A percentile compares a stretch with the other conserved stretches of the same genome.
Evolutionary conservation across 306 rosid species (phyloP).

Genomic region (Begonia loranthoides): DNA sequence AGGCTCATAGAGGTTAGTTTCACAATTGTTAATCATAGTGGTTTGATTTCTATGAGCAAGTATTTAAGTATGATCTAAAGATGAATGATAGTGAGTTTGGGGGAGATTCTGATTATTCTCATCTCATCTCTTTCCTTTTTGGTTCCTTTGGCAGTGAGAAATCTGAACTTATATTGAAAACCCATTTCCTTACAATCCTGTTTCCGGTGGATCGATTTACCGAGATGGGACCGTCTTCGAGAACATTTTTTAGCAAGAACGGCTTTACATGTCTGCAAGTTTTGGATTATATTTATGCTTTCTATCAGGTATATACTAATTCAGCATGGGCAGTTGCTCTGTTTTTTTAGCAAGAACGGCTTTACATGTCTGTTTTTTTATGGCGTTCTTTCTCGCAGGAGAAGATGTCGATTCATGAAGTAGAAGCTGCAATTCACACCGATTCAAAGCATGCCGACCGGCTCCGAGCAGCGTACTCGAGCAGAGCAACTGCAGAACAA

Average conservation of each 20-base stretch:
- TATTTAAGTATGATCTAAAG: too few relatives aligned
- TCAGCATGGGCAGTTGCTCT: too few relatives aligned
- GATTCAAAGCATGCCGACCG: conserved; percentile 90
- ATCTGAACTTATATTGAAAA: conserved; percentile 64
- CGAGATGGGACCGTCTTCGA: conserved; percentile 94
- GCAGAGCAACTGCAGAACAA: conserved; percentile 46
- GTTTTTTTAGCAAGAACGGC: too few relatives aligned
- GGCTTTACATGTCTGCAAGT: conserved; percentile 87
- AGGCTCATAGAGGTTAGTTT: too few relatives aligned
- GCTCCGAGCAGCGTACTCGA: conserved; percentile 57
- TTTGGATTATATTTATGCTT: conserved; percentile 60
- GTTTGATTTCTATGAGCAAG: too few relatives aligned
- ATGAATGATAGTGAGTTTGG: too few relatives aligned
- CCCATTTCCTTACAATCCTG: conserved; percentile 63
- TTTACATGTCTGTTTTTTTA: too few relatives aligned
- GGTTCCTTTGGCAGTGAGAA: conserved; percentile 60
- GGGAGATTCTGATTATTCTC: too few relatives aligned
- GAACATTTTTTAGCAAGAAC: conserved; percentile 42
- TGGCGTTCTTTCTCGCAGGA: conserved; percentile 39
- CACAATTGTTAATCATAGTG: too few relatives aligned
- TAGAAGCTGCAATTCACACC: conserved; percentile 76
- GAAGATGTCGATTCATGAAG: conserved; percentile 62
- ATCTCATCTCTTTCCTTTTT: background rate
- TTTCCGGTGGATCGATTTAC: conserved; percentile 86
- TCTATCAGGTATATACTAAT: conserved; percentile 60